Base-by-base conservation (phyloP, 306 rosid genomes). In the Astragalus glycyphyllos region DNA sequence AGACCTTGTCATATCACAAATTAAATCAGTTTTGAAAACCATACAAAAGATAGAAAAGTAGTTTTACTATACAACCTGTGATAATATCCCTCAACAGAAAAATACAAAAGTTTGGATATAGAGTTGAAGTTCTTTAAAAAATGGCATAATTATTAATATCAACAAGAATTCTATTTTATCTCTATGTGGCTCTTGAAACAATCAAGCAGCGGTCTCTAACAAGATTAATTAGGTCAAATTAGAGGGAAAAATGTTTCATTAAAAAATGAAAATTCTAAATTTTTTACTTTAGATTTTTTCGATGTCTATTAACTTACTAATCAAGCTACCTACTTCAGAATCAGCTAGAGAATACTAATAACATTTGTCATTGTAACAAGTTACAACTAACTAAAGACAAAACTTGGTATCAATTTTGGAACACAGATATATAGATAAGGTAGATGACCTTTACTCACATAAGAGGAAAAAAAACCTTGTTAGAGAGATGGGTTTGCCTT, bases 401-500 rank as follows among this genome's bases (percentile, higher is more conserved):
- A 73, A 63, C 62, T 48, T 49, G 32, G 71, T 9, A 57, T 46
- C 4, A 59, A 72, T 16, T 47, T 11, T 58, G 72, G 5, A 53
- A 20, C 38, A 29, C 12, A 61, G 35, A 20, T 20, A 20, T 20
- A 20, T 2, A 2, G 7, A 40, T 55, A 2, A 7, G 15, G 3
- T 7, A 68, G 14, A 51, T 23, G 65, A 47, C 13, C 58, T 35
- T 4, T 20, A 26, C 4, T 1, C 44, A 31, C 57, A 31, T 17
- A 13, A 26, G 31, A 54, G 13, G 23, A 29, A 47, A 26, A 20
- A 26, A 48, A 37, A 31, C 4, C 38, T 49, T 44, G 9, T 11
- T 2, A 46, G 15, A 5, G 4, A 15, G 58, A 79, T 77, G 88
- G 82, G 42, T 4, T 8, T 62, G 53, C 58, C 69, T 59, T 49